Evolutionary conservation across 1,284 basidiomycete genomes (phyloP).

Genomic region (Rhodotorula sp.): DNA sequence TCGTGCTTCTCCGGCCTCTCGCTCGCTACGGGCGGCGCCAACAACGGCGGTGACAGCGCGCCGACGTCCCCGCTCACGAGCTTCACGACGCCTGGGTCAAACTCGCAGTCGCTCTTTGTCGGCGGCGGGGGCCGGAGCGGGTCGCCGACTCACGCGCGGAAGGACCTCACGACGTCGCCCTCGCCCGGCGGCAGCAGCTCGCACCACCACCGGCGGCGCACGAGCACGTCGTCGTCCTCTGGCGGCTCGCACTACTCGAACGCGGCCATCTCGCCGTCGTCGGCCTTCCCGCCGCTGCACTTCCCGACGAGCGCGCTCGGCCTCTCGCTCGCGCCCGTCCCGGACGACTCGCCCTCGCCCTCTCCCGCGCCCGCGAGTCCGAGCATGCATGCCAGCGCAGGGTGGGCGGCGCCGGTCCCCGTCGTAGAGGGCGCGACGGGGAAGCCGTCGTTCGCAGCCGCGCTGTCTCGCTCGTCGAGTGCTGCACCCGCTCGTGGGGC

Average conservation of each 20-base stretch:
- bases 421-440: not conserved
- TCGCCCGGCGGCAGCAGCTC: no score
- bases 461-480: no score
- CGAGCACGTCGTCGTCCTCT: not conserved
- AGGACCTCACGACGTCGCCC: not conserved
- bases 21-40: not conserved
- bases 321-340: not conserved
- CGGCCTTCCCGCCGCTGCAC: no score
- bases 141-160: no score
- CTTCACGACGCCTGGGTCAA: not conserved
- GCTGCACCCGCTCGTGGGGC: no score
- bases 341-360: not conserved
- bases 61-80: not conserved
- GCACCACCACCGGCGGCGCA: not conserved
- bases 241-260: not conserved
- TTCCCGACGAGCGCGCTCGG: not conserved
- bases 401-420: not conserved
- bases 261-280: no score
- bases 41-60: not conserved
- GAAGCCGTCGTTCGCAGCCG: not conserved
- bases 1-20: constrained; percentile 16
- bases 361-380: not conserved
- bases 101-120: no score
- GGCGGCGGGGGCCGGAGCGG: no score
- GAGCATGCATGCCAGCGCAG: no score